These are phyloP conservation scores for Emergomyces africanus DNA, from an alignment of 2,329 filamentous ascomycete genomes.

Conservation along the genomic window DNA sequence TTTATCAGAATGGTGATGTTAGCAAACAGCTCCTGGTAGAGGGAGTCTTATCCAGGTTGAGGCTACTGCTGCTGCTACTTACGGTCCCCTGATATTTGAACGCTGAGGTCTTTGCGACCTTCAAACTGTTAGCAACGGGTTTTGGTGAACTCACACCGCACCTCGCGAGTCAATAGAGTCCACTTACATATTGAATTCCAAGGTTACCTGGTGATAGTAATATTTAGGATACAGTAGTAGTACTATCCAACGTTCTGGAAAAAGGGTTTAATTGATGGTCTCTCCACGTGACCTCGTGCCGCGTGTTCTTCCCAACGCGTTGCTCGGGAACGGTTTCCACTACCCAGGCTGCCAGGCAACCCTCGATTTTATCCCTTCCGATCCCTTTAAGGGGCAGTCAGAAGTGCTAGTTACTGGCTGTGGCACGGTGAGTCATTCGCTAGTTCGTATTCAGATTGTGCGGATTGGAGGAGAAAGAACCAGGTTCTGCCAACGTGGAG, in stretches of 20 bases:
- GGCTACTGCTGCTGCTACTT: slow-evolving; percentile 12
- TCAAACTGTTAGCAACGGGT: background rate
- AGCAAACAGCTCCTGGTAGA: background rate
- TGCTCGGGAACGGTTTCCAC: slow-evolving; percentile 5
- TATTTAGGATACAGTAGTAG: too few relatives aligned
- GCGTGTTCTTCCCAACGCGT: slow-evolving; percentile 10
- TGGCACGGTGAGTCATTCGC: background rate
- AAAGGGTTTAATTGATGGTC: slow-evolving; percentile 7
- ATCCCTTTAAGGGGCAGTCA: background rate
- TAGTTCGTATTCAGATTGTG: background rate
- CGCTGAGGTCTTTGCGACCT: slow-evolving; percentile 1
- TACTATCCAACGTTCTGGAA: too few relatives aligned
- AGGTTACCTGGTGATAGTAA: background rate
- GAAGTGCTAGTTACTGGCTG: background rate
- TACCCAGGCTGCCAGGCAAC: background rate
- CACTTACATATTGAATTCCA: slow-evolving; percentile 4
- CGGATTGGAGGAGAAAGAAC: background rate
- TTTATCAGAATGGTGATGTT: slow-evolving; percentile 16
- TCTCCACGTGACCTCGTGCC: slow-evolving; percentile 11
- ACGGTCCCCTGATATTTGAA: slow-evolving; percentile 26
- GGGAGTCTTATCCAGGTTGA: background rate
- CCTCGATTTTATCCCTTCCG: background rate
- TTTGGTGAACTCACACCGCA: background rate
- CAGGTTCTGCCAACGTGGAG: background rate
- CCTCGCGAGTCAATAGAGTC: background rate